These are phyloP conservation scores for Diplodia mutila DNA, from an alignment of 2,329 filamentous ascomycete species.

Conservation along the genomic window DNA sequence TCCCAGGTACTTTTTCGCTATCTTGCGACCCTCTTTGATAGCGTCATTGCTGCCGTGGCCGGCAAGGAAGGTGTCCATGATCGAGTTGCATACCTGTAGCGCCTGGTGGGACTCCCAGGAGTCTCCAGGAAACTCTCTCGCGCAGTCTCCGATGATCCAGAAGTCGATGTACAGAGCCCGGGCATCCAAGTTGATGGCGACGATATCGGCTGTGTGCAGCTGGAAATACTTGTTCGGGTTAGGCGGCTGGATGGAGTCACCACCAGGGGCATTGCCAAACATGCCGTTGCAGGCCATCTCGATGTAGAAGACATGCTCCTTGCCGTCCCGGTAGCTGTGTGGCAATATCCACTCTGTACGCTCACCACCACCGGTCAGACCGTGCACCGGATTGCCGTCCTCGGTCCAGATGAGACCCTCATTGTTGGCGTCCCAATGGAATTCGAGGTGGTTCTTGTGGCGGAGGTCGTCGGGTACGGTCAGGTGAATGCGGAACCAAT, in stretches of 20 bases:
- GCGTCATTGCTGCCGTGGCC: constrained; percentile 73
- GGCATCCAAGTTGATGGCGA: constrained; percentile 84
- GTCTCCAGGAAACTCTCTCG: constrained; percentile 84
- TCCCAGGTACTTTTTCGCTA: constrained; percentile 83
- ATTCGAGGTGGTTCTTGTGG: constrained; percentile 82
- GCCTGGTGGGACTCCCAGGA: constrained; percentile 90
- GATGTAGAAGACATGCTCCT: constrained; percentile 88
- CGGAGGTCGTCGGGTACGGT: constrained; percentile 73
- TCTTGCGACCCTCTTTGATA: constrained; percentile 77
- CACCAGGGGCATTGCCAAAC: constrained; percentile 89
- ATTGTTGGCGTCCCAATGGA: constrained; percentile 94
- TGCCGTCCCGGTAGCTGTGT: constrained; percentile 76
- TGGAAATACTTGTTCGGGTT: constrained; percentile 80
- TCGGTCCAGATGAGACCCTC: constrained; percentile 95
- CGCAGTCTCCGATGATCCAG: constrained; percentile 77
- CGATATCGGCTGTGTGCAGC: constrained; percentile 78
- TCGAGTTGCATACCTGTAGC: constrained; percentile 78
- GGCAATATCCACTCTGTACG: constrained; percentile 91
- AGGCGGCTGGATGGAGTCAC: constrained; percentile 86
- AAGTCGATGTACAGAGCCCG: constrained; percentile 86
- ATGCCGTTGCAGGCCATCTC: constrained; percentile 99
- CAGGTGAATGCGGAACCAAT: constrained; percentile 90
- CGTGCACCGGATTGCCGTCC: constrained; percentile 87
- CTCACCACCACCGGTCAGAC: constrained; percentile 87
- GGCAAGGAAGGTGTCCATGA: constrained; percentile 87